Evolutionary conservation across 2,329 filamentous ascomycete genomes (phyloP), one percentile per base, ranked within the genome.

Genomic region (Biscogniauxia sp.): DNA sequence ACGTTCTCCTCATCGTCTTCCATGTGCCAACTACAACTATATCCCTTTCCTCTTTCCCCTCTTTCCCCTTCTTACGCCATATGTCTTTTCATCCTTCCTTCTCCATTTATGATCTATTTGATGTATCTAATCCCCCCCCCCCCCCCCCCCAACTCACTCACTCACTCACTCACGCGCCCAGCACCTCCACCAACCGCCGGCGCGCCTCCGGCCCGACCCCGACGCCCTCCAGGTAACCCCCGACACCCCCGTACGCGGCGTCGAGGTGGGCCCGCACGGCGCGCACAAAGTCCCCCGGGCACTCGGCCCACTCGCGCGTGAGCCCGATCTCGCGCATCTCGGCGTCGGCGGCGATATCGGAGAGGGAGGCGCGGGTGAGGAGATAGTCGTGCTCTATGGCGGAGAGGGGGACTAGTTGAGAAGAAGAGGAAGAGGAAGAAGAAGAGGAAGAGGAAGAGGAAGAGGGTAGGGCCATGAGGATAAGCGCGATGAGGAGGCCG

Each of bases 301-400:
- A 91, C 20, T 82, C 79, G 0, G 84, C 88, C 80, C 92, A 96
- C 2, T 87, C 85, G n/a, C 89, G 86, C 0, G 86, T 82, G 55
- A 96, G 76, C 0, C 92, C 92, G 66, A 95, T 85, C 53, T 83
- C 81, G 3, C 77, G 73, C 57, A 96, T 88, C 75, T 96, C 91
- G 54, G 78, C 28, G 28, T 3, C 7, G 28, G 28, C 28, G 28
- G 28, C 7, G 28, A 7, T 7, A 7, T 2, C 7, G 11, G 28
- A 13, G 28, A 7, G 6, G 7, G 28, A 32, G 28, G 84, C 80
- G 61, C 82, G 80, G 2, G 88, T 92, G 23, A 88, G 80, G 61
- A 82, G 74, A 73, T 96, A 96, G 75, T 96, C 93, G 64, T 87
- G 71, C 58, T 85, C 79, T 51, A 96, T 87, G 1, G 86, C 88